Evolutionary conservation across 1,284 basidiomycete genomes (phyloP).

Genomic region (Boletus subluridellus): DNA sequence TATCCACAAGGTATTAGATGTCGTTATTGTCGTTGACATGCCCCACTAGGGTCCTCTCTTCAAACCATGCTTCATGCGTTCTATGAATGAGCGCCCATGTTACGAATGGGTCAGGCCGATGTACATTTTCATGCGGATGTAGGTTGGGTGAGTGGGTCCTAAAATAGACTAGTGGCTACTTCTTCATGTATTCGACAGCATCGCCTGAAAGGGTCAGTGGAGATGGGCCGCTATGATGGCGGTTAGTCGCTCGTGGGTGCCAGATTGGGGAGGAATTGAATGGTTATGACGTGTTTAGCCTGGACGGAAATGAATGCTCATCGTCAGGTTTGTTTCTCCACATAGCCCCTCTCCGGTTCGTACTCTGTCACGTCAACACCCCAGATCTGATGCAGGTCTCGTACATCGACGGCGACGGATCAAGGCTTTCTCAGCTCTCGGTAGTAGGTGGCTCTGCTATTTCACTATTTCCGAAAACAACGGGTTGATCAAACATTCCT

Average conservation of each 20-base stretch:
- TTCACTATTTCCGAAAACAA: neutral
- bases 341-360: neutral
- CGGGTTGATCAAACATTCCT: constrained; percentile 1
- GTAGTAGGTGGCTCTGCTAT: neutral
- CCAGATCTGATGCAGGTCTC: neutral
- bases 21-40: neutral
- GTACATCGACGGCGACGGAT: neutral
- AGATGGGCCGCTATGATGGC: neutral
- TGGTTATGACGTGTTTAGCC: neutral
- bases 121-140: neutral
- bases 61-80: neutral
- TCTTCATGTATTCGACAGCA: neutral
- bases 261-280: neutral
- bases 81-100: neutral
- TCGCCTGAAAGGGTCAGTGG: neutral
- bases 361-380: neutral
- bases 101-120: neutral
- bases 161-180: neutral
- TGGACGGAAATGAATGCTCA: constrained; percentile 10
- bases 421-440: neutral
- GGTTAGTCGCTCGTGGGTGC: neutral
- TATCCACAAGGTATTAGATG: neutral
- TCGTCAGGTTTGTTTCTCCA: neutral
- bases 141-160: neutral
- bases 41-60: neutral